Evolutionary conservation across 1,284 basidiomycete species (phyloP).

Genomic region (Polyporus tsugae): DNA sequence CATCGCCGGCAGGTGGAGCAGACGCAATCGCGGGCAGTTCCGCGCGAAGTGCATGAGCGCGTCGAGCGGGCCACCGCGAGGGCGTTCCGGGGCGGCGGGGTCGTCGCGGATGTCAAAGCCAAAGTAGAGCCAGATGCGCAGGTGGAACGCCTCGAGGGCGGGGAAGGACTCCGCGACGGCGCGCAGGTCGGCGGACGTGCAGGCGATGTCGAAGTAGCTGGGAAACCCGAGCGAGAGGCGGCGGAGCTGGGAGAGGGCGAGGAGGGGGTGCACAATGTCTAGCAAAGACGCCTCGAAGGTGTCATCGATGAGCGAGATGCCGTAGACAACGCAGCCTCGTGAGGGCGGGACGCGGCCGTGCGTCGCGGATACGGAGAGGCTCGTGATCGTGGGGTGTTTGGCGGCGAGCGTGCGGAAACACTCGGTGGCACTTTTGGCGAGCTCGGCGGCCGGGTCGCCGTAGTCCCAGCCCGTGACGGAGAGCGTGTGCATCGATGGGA

Average conservation of each 20-base stretch:
- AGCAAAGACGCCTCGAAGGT: neutral
- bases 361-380: neutral
- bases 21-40: neutral
- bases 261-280: neutral
- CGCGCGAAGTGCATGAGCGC: neutral
- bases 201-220: neutral
- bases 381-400: neutral
- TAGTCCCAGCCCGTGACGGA: neutral
- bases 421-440: neutral
- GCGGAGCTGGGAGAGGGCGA: neutral
- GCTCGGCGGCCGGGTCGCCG: neutral
- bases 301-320: neutral
- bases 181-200: neutral
- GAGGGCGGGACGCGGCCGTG: neutral
- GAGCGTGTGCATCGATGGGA: neutral
- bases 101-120: neutral
- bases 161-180: neutral
- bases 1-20: conserved; percentile 3
- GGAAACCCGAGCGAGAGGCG: neutral
- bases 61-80: neutral
- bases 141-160: neutral
- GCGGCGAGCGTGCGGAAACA: neutral
- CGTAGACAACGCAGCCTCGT: neutral
- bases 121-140: neutral
- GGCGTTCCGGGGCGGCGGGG: neutral